Conservation (phyloP, 441 rosid species). For the Aquilaria agallochum region DNA sequence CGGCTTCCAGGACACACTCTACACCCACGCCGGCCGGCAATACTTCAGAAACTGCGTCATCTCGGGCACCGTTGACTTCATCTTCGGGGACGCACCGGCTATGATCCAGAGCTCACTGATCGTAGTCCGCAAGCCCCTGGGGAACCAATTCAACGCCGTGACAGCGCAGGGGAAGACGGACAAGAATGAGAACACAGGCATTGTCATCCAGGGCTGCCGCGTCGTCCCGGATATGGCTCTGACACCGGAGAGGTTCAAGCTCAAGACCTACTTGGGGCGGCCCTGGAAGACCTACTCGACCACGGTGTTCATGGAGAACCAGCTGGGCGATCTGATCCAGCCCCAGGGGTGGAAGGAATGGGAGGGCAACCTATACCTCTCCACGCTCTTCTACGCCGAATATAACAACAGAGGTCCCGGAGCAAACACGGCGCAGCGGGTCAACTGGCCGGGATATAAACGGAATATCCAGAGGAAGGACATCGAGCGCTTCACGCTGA, state of each 20-base stretch:
- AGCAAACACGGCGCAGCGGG: conserved; percentile 1
- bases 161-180: conserved; percentile 49
- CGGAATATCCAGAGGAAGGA: conserved; percentile 1
- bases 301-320: conserved; percentile 23
- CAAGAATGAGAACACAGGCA: conserved; percentile 20
- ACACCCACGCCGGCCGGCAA: conserved; percentile 46
- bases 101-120: conserved; percentile 53
- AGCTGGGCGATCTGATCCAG: conserved; percentile 29
- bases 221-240: conserved; percentile 40
- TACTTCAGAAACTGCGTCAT: conserved; percentile 51
- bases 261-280: conserved; percentile 41
- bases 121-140: conserved; percentile 46
- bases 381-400: conserved; percentile 26
- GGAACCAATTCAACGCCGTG: conserved; percentile 38
- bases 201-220: conserved; percentile 47
- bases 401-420: conserved; percentile 35
- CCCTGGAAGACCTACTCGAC: conserved; percentile 36
- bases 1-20: conserved; percentile 59
- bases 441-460: too few species aligned
- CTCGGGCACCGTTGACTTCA: conserved; percentile 61
- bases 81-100: conserved; percentile 47
- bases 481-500: conserved; percentile 3
- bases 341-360: conserved; percentile 35
- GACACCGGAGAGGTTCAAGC: conserved; percentile 23
- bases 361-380: conserved; percentile 26